Conservation (phyloP, 1,284 basidiomycete genomes). For the Mycosarcoma mackinlayi region DNA sequence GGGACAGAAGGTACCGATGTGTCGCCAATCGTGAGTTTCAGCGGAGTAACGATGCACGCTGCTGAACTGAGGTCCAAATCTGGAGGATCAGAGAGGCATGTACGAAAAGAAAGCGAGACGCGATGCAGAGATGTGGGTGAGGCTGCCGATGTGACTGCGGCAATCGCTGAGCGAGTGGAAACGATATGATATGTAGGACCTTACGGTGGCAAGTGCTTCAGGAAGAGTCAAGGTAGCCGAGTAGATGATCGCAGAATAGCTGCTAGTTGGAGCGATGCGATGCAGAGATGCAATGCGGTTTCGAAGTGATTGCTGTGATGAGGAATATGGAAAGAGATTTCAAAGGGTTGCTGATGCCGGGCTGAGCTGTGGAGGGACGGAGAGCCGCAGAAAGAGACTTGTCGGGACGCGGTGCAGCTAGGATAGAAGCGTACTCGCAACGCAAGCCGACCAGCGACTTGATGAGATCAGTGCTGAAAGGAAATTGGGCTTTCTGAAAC, state of each 20-base stretch:
- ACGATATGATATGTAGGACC: background rate
- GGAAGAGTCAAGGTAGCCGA: too few species aligned
- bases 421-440: background rate
- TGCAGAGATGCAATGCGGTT: background rate
- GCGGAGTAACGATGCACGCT: conserved; percentile 1
- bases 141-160: conserved; percentile 2
- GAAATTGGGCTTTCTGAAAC: background rate
- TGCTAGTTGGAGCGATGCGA: background rate
- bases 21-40: too few species aligned
- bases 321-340: background rate
- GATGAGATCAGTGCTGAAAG: background rate
- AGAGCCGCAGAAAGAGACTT: too few species aligned
- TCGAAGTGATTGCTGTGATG: background rate
- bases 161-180: background rate
- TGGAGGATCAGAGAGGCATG: background rate
- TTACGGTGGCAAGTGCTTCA: too few species aligned
- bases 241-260: too few species aligned
- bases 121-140: background rate
- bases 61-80: background rate
- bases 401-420: too few species aligned
- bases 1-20: too few species aligned
- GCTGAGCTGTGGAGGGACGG: too few species aligned
- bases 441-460: conserved; percentile 30
- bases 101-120: too few species aligned
- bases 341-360: background rate